Conservation (phyloP, 2,329 filamentous ascomycete genomes). For the Phaeosphaeriaceae sp. region DNA sequence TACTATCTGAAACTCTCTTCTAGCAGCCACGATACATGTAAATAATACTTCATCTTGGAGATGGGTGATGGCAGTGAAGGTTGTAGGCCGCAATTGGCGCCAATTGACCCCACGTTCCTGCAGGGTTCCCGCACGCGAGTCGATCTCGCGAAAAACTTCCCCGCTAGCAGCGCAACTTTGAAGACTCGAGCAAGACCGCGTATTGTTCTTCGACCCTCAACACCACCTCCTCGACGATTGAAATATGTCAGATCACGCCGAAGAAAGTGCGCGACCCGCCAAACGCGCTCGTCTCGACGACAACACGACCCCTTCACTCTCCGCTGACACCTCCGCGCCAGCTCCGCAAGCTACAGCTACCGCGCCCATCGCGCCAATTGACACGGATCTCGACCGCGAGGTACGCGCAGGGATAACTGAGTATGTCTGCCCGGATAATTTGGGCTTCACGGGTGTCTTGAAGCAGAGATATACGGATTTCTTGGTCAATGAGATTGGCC, state of each 20-base stretch:
- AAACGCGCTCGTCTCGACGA: constrained; percentile 45
- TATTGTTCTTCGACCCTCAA: neutral
- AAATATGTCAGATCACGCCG: constrained; percentile 22
- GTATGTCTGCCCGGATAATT: constrained; percentile 64
- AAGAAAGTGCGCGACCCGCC: constrained; percentile 30
- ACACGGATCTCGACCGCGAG: constrained; percentile 50
- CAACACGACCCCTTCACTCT: constrained; percentile 12
- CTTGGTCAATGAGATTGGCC: constrained; percentile 85
- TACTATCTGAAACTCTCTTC: no score
- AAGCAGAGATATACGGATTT: constrained; percentile 90
- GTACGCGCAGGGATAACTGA: constrained; percentile 66
- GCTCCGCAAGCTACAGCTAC: constrained; percentile 10
- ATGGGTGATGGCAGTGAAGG: no score
- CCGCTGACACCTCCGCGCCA: constrained; percentile 4
- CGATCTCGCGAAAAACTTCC: constrained; percentile 33
- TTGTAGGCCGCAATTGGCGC: no score
- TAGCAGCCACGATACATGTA: no score
- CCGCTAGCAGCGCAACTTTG: constrained; percentile 21
- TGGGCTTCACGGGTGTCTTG: constrained; percentile 68
- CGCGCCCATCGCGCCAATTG: constrained; percentile 19
- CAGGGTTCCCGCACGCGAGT: constrained; percentile 10
- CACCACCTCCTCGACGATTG: constrained; percentile 1
- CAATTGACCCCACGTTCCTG: neutral
- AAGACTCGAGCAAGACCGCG: constrained; percentile 3
- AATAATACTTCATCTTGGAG: no score